Evolutionary conservation across 257 asterid species (phyloP), one percentile per base, ranked within the genome.

Genomic region (Plectranthus barbatus): DNA sequence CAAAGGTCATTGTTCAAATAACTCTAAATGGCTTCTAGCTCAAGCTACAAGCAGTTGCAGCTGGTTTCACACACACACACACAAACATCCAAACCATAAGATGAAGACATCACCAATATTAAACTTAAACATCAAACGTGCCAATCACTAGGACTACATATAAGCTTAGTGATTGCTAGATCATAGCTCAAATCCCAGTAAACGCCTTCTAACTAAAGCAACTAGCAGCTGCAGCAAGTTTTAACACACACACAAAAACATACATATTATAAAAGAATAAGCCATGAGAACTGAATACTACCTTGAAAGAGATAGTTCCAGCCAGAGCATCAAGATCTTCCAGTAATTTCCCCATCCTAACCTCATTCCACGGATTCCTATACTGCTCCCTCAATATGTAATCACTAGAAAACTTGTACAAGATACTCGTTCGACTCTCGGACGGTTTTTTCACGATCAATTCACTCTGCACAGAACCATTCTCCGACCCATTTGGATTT

Each of bases 281-380:
- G 68, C 9, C 24, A 4, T 36, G 13, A 60, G 48, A 57, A 41
- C 26, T 26, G 46, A 10, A 14, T 8, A 34, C 6, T 72, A 90
- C 96, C 96, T 91, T 91, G 58, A 74, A 84, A 23, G 95, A 87
- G 21, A 91, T 91, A 31, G 97, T 91, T 36, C 97, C 96, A 61
- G 97, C 97, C 78, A 91, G 77, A 75, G 97, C 97, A 77, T 91
- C 97, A 72, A 91, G 97, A 71, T 91, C 97, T 68, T 91, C 96
- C n/a, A 91, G 88, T 84, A 91, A 77, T 59, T 88, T 91, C 71
- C 96, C 97, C 72, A 82, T 72, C 81, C 97, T 82, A 63, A 91
- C 79, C 78, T 78, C 87, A 78, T 84, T 84, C 97, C 96, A 91
- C 0, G 97, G 94, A 75, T 91, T 88, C 71, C 95, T 81, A 46